Conservation (phyloP, 2,329 filamentous ascomycete genomes). For the Raffaelea arxii region DNA sequence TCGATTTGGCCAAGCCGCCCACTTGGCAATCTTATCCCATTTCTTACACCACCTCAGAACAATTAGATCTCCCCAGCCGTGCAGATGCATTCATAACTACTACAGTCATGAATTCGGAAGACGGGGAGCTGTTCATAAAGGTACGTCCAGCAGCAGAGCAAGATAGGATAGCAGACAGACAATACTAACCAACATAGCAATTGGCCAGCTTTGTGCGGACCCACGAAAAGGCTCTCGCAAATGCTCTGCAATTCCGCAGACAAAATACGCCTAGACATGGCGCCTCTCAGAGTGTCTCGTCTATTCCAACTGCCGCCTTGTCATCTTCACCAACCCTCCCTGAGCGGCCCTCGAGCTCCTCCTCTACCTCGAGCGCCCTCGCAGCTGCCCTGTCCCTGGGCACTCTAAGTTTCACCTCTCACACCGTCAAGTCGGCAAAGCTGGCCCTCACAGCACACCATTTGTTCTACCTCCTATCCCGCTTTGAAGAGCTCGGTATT, state of each 20-base stretch:
- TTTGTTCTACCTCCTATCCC: constrained; percentile 89
- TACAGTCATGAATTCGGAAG: constrained; percentile 73
- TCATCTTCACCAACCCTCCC: constrained; percentile 45
- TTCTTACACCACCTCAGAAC: too few species aligned
- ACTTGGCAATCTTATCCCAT: constrained; percentile 7
- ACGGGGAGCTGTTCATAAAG: constrained; percentile 84
- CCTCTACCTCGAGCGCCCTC: constrained; percentile 63
- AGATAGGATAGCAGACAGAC: neutral
- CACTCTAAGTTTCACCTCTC: constrained; percentile 73
- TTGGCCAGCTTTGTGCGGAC: constrained; percentile 92
- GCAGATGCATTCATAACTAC: constrained; percentile 38
- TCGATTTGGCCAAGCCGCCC: constrained; percentile 11
- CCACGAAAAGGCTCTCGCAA: constrained; percentile 93
- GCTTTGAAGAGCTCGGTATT: constrained; percentile 87
- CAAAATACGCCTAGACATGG: constrained; percentile 61
- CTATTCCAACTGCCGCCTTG: constrained; percentile 33
- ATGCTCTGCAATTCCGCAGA: constrained; percentile 79
- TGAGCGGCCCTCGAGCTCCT: constrained; percentile 53
- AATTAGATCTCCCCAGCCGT: too few species aligned
- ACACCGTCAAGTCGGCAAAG: constrained; percentile 79
- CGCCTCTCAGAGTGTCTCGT: constrained; percentile 54
- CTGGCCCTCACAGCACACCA: constrained; percentile 91
- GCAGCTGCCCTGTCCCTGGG: constrained; percentile 82
- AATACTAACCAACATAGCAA: constrained; percentile 48
- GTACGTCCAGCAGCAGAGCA: constrained; percentile 27